Evolutionary conservation across 163 green algal species (phyloP).

Genomic region (Volvox carteri): DNA sequence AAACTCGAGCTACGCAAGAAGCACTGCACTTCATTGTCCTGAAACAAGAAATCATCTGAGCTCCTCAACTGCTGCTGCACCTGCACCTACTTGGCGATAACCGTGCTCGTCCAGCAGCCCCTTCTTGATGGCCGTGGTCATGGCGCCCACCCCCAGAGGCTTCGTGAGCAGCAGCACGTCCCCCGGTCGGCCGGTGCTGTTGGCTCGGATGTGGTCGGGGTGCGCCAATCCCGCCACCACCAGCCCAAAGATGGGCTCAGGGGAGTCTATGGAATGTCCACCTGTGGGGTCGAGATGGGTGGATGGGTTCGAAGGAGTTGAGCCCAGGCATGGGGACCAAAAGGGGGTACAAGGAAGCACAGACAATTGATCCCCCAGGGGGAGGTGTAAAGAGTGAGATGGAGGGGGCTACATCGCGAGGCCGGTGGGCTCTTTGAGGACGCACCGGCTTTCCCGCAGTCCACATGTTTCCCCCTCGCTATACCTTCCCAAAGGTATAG

Average conservation of each 20-base stretch:
- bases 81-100: constrained; percentile 48
- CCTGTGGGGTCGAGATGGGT: constrained; percentile 10
- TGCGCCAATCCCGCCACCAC: constrained; percentile 60
- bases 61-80: too few species aligned
- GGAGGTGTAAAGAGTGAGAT: too few species aligned
- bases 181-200: constrained; percentile 47
- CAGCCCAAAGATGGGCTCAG: constrained; percentile 64
- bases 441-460: too few species aligned
- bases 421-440: too few species aligned
- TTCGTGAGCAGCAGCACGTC: constrained; percentile 64
- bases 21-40: too few species aligned
- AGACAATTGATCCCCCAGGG: too few species aligned
- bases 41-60: too few species aligned
- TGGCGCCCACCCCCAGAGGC: constrained; percentile 59
- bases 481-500: too few species aligned
- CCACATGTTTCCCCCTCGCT: too few species aligned
- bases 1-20: too few species aligned
- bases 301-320: background rate
- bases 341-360: background rate
- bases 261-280: constrained; percentile 62
- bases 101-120: constrained; percentile 52
- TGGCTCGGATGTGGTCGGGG: constrained; percentile 43
- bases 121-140: constrained; percentile 67
- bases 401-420: too few species aligned
- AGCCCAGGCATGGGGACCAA: too few species aligned